Evolutionary conservation across 768 basidiomycete species (phyloP), one percentile per base, ranked within the genome.

Genomic region (Amanita polypyramis): DNA sequence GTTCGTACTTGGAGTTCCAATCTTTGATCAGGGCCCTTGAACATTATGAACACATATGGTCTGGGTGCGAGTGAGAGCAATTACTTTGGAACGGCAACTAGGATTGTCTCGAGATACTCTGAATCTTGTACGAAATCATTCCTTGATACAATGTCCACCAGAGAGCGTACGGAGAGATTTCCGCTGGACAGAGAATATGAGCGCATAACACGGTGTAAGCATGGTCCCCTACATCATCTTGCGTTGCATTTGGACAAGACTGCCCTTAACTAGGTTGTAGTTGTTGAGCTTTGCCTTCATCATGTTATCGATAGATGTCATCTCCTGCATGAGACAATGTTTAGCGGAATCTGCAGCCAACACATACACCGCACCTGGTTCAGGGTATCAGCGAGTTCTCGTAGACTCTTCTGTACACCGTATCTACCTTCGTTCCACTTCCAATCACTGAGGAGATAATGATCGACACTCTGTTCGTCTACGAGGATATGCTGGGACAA

Each of bases 61-160:
- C 44, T 34, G 45, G 46, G 47, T 37, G 48, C 34, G 20, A 51
- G 52, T 19, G 41, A 41, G 27, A 23, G 17, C 41, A 49, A 46
- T 63, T 64, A 96, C 95, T 81, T 95, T 40, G 95, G 94, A 25
- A 98, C 91, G 5, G 93, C 94, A 5, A 98, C 91, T 5, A 97
- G 65, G 21, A 94, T 63, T 0, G 94, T 93, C 63, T 98, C 90
- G 55, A 98, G 69, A 61, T 92, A 97, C 60, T 99, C 96, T 2
- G 92, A 95, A 51, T 93, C 85, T 45, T 79, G 74, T 42, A 96
- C 74, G 58, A 96, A 77, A 60, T 96, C 77, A 6, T 85, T 81
- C 52, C 80, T 76, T 33, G 79, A 76, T 30, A 98, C 88, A 19
- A 97, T 69, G 45, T 96, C 94, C 14, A 76, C 80, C 20, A 98